Conservation (phyloP, 768 basidiomycete species). For the Rickenella mellea region DNA sequence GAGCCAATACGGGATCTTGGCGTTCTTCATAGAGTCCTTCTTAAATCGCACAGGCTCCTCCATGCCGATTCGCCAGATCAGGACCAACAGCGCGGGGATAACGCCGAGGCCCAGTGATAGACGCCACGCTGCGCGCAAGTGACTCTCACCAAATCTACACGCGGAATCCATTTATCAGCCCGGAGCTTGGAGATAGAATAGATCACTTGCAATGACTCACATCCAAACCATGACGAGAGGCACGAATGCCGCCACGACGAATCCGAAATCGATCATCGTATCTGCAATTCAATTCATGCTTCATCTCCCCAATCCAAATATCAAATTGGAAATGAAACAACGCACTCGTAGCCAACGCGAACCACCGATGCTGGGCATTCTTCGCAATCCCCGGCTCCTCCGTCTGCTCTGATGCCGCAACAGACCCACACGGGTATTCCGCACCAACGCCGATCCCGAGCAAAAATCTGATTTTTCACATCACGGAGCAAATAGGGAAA, state of each 20-base stretch:
- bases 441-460: slow-evolving; percentile 85
- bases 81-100: slow-evolving; percentile 71
- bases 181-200: neutral
- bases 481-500: slow-evolving; percentile 1
- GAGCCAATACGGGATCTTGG: slow-evolving; percentile 66
- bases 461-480: slow-evolving; percentile 47
- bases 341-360: slow-evolving; percentile 83
- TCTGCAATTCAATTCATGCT: slow-evolving; percentile 40
- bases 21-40: slow-evolving; percentile 71
- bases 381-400: slow-evolving; percentile 74
- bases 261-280: slow-evolving; percentile 79
- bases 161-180: slow-evolving; percentile 1
- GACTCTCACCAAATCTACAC: slow-evolving; percentile 66
- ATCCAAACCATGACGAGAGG: slow-evolving; percentile 87
- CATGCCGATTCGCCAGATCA: slow-evolving; percentile 83
- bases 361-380: slow-evolving; percentile 77
- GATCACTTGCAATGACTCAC: slow-evolving; percentile 28
- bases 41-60: slow-evolving; percentile 67
- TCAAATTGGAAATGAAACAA: slow-evolving; percentile 2
- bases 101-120: slow-evolving; percentile 77
- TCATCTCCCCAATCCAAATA: slow-evolving; percentile 3
- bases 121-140: slow-evolving; percentile 83
- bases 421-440: slow-evolving; percentile 86
- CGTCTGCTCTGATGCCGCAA: slow-evolving; percentile 83
- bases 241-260: slow-evolving; percentile 71